These are phyloP conservation scores for Phalaenopsis hybrid DNA, from an alignment of 116 monocot genomes.

Conservation along the genomic window DNA sequence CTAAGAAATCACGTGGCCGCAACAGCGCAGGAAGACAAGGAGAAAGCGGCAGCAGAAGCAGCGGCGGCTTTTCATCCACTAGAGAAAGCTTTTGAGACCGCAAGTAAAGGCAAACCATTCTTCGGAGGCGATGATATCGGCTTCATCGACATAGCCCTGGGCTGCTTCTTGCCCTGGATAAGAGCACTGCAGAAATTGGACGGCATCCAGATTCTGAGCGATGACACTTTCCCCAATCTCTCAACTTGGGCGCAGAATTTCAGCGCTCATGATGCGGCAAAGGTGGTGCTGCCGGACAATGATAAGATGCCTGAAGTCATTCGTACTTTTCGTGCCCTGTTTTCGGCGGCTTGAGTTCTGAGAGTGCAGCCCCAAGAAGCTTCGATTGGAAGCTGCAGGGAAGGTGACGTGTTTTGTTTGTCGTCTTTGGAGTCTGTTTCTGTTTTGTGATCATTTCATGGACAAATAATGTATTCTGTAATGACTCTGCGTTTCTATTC, in stretches of 20 bases:
- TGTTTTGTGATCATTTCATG: too few relatives aligned
- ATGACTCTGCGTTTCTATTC: too few relatives aligned
- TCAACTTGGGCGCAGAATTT: neutral
- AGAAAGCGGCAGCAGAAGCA: neutral
- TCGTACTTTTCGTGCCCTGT: neutral
- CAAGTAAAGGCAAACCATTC: conserved; percentile 18
- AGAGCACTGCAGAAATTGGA: neutral
- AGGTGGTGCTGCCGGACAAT: neutral
- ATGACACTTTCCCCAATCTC: neutral
- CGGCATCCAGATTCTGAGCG: neutral
- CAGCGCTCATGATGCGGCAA: neutral
- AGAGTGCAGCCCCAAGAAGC: too few relatives aligned
- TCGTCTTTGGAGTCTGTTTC: too few relatives aligned
- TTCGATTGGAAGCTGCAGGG: too few relatives aligned
- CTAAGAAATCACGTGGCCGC: neutral
- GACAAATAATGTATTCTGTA: too few relatives aligned
- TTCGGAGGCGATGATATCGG: conserved; percentile 5
- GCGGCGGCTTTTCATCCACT: conserved; percentile 7
- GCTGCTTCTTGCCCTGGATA: neutral
- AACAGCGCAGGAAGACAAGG: neutral
- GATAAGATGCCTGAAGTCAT: neutral
- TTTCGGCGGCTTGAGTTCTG: too few relatives aligned
- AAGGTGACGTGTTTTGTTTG: too few relatives aligned
- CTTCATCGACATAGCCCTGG: conserved; percentile 1
- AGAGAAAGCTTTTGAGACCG: conserved; percentile 14